phyloP scores from a whole-genome alignment of 2,329 filamentous ascomycete species.

The Penicillium sp. region DNA sequence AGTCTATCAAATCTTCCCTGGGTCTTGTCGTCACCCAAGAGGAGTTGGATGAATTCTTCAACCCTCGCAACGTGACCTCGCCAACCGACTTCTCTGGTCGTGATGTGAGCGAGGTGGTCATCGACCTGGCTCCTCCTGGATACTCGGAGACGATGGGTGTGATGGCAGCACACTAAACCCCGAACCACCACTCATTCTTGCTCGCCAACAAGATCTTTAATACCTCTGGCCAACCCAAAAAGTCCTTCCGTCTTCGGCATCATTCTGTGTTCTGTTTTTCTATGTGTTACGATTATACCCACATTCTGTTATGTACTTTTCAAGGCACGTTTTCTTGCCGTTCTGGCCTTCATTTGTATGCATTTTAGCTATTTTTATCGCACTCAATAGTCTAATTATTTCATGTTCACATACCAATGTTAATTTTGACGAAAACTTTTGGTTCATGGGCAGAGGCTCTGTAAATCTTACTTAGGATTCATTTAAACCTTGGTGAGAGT shows the following conservation, averaged over 20 bases:
- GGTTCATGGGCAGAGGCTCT: no score
- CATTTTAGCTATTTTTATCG: neutral
- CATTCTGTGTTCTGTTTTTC: neutral
- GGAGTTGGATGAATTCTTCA: constrained; percentile 33
- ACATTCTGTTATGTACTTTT: neutral
- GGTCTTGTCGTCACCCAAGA: constrained; percentile 25
- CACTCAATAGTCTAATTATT: no score
- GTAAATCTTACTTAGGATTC: no score
- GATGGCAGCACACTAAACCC: neutral
- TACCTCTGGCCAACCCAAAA: neutral
- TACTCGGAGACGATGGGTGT: constrained; percentile 15
- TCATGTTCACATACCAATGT: no score
- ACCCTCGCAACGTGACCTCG: constrained; percentile 28
- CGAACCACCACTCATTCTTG: neutral
- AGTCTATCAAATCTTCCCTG: constrained; percentile 9
- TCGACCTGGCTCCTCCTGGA: constrained; percentile 17
- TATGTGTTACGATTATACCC: constrained; percentile 4
- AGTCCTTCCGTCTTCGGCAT: neutral
- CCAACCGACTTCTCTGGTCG: neutral
- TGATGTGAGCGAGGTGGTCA: constrained; percentile 1
- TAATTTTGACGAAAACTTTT: no score
- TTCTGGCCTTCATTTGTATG: neutral
- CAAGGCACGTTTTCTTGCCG: neutral
- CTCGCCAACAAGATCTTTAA: neutral
- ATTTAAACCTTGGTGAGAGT: no score